Conservation (phyloP, 1,139 yeast species). For the Saccharomyces hybrid region DNA sequence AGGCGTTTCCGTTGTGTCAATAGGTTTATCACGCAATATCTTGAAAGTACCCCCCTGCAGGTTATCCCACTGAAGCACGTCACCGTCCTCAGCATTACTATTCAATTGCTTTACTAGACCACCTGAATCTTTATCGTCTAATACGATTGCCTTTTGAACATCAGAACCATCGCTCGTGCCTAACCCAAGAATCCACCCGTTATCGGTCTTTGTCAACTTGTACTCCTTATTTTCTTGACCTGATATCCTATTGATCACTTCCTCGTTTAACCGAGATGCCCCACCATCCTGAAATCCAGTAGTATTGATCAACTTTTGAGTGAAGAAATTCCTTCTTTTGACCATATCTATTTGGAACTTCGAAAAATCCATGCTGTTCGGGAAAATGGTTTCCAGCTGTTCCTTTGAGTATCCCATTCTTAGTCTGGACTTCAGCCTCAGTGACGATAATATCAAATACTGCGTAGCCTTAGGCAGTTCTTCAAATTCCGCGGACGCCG, state of each 20-base stretch:
- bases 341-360: constrained; percentile 91
- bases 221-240: constrained; percentile 78
- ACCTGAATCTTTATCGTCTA: constrained; percentile 34
- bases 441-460: constrained; percentile 76
- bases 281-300: constrained; percentile 70
- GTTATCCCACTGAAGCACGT: constrained; percentile 6
- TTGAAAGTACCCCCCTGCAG: background rate
- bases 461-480: constrained; percentile 73
- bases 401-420: constrained; percentile 93
- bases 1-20: background rate
- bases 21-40: background rate
- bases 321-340: constrained; percentile 79
- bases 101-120: background rate
- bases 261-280: constrained; percentile 33
- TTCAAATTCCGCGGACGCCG: constrained; percentile 57
- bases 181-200: constrained; percentile 82
- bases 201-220: constrained; percentile 64
- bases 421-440: constrained; percentile 75
- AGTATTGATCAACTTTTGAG: constrained; percentile 79
- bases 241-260: constrained; percentile 52
- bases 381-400: constrained; percentile 73
- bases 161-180: constrained; percentile 39
- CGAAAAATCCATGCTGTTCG: constrained; percentile 83
- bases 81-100: constrained; percentile 24
- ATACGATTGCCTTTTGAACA: constrained; percentile 38